These are phyloP conservation scores for Phalaenopsis aphrodite DNA, from an alignment of 106 monocot species.

Conservation along the genomic window DNA sequence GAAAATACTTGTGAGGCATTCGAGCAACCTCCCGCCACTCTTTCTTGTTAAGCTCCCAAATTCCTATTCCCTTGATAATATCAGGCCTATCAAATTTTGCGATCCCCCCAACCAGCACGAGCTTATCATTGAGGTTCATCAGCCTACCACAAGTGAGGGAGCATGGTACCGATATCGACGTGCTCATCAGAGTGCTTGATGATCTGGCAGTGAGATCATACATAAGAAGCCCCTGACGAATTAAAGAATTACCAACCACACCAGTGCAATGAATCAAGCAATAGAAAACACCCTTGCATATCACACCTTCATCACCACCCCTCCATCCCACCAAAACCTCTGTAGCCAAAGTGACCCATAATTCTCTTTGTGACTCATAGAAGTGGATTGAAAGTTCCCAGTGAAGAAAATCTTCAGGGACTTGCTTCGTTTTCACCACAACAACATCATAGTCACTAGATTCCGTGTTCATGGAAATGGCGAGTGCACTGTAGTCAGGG, in stretches of 20 bases:
- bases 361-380: slow-evolving; percentile 34
- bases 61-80: slow-evolving; percentile 73
- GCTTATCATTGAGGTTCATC: slow-evolving; percentile 71
- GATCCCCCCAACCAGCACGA: slow-evolving; percentile 79
- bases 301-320: slow-evolving; percentile 69
- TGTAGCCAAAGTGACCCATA: slow-evolving; percentile 33
- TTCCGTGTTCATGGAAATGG: slow-evolving; percentile 28
- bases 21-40: slow-evolving; percentile 59
- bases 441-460: slow-evolving; percentile 38
- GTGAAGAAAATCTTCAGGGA: slow-evolving; percentile 43
- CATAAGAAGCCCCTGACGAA: slow-evolving; percentile 48
- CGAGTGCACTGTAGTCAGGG: slow-evolving; percentile 58
- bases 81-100: slow-evolving; percentile 54
- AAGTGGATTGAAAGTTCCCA: slow-evolving; percentile 71
- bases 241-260: slow-evolving; percentile 17
- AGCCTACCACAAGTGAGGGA: slow-evolving; percentile 60
- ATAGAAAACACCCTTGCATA: slow-evolving; percentile 65
- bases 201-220: slow-evolving; percentile 38
- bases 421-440: slow-evolving; percentile 51
- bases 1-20: slow-evolving; percentile 73
- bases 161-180: slow-evolving; percentile 42
- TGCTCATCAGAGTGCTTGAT: slow-evolving; percentile 17
- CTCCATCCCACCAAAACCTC: slow-evolving; percentile 60
- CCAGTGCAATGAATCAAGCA: slow-evolving; percentile 51
- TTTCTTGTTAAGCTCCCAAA: slow-evolving; percentile 62